Evolutionary conservation across 2,329 filamentous ascomycete genomes (phyloP).

Genomic region (Beauveria sp.): DNA sequence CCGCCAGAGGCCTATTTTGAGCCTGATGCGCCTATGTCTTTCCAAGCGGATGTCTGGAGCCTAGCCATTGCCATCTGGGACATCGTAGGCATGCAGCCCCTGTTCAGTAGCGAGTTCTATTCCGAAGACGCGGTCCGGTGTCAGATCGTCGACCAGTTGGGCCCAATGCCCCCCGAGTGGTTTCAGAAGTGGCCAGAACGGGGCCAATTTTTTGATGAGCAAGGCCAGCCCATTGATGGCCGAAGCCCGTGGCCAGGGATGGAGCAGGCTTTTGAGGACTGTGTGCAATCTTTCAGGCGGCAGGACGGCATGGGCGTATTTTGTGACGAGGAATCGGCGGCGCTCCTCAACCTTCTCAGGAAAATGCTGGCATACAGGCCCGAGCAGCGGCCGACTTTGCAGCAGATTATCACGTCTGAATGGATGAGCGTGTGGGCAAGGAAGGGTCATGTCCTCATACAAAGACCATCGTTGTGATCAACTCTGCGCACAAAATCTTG

Average conservation of each 20-base stretch:
- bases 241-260: constrained; percentile 1
- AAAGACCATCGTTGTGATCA: too few species aligned
- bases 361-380: constrained; percentile 11
- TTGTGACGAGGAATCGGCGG: constrained; percentile 4
- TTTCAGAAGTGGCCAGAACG: constrained; percentile 5
- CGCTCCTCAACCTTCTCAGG: constrained; percentile 9
- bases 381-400: constrained; percentile 1
- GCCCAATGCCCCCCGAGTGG: constrained; percentile 11
- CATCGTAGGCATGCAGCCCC: background rate
- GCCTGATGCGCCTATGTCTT: background rate
- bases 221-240: background rate
- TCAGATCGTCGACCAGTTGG: constrained; percentile 7
- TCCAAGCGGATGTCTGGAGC: constrained; percentile 2
- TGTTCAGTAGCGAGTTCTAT: background rate
- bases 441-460: background rate
- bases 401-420: constrained; percentile 10
- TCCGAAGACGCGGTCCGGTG: background rate
- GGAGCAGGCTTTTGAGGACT: background rate
- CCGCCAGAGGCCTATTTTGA: background rate
- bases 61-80: constrained; percentile 7
- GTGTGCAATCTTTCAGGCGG: constrained; percentile 11
- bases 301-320: constrained; percentile 4
- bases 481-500: too few species aligned
- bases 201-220: background rate
- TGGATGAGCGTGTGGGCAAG: constrained; percentile 19